A percentile compares a stretch with the other conserved stretches of the same genome.
Evolutionary conservation across 805 yeast genomes (phyloP).

Genomic region (Suhomyces kilbournensis): DNA sequence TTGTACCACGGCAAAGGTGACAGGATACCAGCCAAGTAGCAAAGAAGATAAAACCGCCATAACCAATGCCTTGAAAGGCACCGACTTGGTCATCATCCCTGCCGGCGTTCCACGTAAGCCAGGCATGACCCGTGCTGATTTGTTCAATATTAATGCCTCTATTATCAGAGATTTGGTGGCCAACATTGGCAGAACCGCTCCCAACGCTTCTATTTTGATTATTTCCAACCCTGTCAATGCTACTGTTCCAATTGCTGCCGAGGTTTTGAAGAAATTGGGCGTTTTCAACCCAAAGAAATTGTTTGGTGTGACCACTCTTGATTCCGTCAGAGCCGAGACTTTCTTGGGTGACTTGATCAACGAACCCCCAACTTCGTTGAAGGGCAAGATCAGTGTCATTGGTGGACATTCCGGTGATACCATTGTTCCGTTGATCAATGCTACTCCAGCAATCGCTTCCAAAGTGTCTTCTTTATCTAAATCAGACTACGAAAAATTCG

Average conservation of each 20-base stretch:
- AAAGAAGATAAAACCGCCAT: slow-evolving; percentile 39
- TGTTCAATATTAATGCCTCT: slow-evolving; percentile 45
- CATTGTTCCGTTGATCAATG: slow-evolving; percentile 37
- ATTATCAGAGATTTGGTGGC: slow-evolving; percentile 43
- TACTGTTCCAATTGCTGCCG: slow-evolving; percentile 49
- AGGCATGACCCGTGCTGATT: slow-evolving; percentile 48
- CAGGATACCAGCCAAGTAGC: slow-evolving; percentile 39
- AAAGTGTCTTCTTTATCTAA: slow-evolving; percentile 16
- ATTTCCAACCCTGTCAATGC: slow-evolving; percentile 48
- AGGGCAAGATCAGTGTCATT: slow-evolving; percentile 41
- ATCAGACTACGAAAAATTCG: slow-evolving; percentile 22
- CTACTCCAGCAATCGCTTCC: slow-evolving; percentile 14
- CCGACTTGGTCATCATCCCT: slow-evolving; percentile 43
- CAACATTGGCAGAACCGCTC: slow-evolving; percentile 36
- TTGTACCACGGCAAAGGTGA: slow-evolving; percentile 37
- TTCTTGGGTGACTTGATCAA: slow-evolving; percentile 39
- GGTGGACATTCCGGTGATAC: slow-evolving; percentile 51
- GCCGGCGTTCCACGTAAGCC: slow-evolving; percentile 50
- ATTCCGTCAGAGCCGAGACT: slow-evolving; percentile 45
- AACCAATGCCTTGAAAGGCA: slow-evolving; percentile 33
- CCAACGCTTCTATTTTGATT: slow-evolving; percentile 43
- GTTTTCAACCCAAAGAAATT: slow-evolving; percentile 45
- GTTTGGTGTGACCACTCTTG: slow-evolving; percentile 47
- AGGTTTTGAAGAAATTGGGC: slow-evolving; percentile 44
- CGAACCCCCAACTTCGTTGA: slow-evolving; percentile 28